These are phyloP conservation scores for Ceratobasidium sp. DNA, from an alignment of 1,284 basidiomycete species.

Conservation along the genomic window DNA sequence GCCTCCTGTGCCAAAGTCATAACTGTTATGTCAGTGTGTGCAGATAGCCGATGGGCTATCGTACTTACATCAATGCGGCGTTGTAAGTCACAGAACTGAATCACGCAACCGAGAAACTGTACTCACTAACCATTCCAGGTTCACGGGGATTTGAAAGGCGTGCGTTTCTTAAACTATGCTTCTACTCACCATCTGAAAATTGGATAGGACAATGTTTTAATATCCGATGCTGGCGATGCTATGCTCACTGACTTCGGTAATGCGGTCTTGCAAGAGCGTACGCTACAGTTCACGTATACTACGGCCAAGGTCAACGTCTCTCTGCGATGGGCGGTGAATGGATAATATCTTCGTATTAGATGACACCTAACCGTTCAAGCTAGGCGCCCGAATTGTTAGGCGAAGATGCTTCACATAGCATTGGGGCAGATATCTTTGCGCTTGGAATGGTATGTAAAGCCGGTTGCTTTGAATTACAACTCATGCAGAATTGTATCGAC, in stretches of 20 bases:
- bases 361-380: background rate
- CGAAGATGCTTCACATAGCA: background rate
- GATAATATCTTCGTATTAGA: background rate
- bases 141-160: slow-evolving; percentile 29
- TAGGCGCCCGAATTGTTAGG: slow-evolving; percentile 31
- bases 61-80: slow-evolving; percentile 7
- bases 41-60: slow-evolving; percentile 11
- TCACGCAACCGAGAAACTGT: background rate
- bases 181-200: background rate
- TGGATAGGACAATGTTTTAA: slow-evolving; percentile 17
- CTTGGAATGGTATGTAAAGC: slow-evolving; percentile 28
- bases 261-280: slow-evolving; percentile 10
- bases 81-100: slow-evolving; percentile 1
- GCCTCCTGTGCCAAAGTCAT: background rate
- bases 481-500: background rate
- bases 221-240: background rate
- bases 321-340: slow-evolving; percentile 14
- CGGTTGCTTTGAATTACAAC: background rate
- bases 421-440: slow-evolving; percentile 17
- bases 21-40: background rate
- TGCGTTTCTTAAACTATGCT: background rate
- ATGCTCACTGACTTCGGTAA: slow-evolving; percentile 25
- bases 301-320: background rate
- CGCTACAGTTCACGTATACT: slow-evolving; percentile 20
- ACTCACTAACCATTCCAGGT: background rate